Evolutionary conservation across 305 asterid genomes (phyloP).

Genomic region (Petunia hybrid): DNA sequence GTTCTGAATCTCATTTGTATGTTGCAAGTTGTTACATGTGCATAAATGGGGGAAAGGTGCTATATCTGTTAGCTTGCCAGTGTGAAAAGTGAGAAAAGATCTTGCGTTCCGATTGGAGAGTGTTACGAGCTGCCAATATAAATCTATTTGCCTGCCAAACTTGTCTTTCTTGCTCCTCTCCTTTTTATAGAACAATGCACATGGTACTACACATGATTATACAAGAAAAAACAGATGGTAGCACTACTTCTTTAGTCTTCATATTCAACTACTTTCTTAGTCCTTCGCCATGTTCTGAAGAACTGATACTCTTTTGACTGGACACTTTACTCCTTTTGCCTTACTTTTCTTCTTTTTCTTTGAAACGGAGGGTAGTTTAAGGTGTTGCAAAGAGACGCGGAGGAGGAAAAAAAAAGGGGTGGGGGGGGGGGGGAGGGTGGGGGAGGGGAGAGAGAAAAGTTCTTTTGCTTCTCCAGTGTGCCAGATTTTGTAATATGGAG

Average conservation of each 20-base stretch:
- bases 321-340: background rate
- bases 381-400: background rate
- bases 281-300: background rate
- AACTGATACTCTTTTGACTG: background rate
- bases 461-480: background rate
- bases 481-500: background rate
- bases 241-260: background rate
- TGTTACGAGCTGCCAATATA: slow-evolving; percentile 7
- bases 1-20: slow-evolving; percentile 38
- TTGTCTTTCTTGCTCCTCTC: background rate
- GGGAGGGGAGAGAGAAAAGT: background rate
- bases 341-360: background rate
- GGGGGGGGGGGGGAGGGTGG: background rate
- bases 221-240: background rate
- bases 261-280: background rate
- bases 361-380: background rate
- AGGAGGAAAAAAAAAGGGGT: background rate
- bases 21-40: slow-evolving; percentile 27
- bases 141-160: background rate
- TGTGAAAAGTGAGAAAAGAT: slow-evolving; percentile 17
- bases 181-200: background rate
- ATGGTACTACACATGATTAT: background rate
- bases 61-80: slow-evolving; percentile 11
- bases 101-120: background rate
- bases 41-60: slow-evolving; percentile 22